Percentiles rank a stretch among this genome's conserved stretches.
phyloP scores from a whole-genome alignment of 805 yeast species.

The Wickerhamiella lipophila region DNA sequence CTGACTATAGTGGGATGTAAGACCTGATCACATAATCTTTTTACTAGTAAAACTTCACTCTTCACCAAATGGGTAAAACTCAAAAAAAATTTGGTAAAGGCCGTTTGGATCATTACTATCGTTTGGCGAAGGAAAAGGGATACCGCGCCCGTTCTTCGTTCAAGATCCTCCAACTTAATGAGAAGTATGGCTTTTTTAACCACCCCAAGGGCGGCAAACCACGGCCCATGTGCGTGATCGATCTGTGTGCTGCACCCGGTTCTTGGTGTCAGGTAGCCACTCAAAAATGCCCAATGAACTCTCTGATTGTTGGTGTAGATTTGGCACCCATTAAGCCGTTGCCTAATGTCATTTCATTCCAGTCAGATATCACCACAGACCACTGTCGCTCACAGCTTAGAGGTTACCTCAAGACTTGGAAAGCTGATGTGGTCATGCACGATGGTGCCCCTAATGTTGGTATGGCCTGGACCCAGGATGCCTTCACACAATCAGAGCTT shows the following conservation, averaged over 20 bases:
- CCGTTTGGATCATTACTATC: constrained; percentile 96
- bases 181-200: constrained; percentile 88
- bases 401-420: constrained; percentile 97
- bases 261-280: constrained; percentile 99
- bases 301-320: constrained; percentile 96
- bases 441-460: constrained; percentile 99
- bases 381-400: constrained; percentile 90
- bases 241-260: constrained; percentile 98
- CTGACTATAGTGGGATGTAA: background rate
- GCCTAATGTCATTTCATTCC: constrained; percentile 89
- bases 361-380: constrained; percentile 94
- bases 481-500: constrained; percentile 92
- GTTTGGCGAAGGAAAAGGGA: constrained; percentile 93
- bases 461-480: constrained; percentile 99
- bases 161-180: constrained; percentile 87
- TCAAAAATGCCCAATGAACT: constrained; percentile 79
- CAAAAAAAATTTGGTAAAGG: constrained; percentile 96
- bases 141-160: constrained; percentile 98
- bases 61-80: constrained; percentile 59
- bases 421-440: constrained; percentile 93
- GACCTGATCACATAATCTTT: constrained; percentile 8
- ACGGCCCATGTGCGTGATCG: constrained; percentile 72
- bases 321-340: constrained; percentile 94
- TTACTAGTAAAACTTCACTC: constrained; percentile 1
- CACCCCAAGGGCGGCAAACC: constrained; percentile 50